Percentiles rank a stretch among this genome's conserved stretches.
Evolutionary conservation across 2,329 filamentous ascomycete species (phyloP).

Genomic region (Cladosporium cucumerinum): DNA sequence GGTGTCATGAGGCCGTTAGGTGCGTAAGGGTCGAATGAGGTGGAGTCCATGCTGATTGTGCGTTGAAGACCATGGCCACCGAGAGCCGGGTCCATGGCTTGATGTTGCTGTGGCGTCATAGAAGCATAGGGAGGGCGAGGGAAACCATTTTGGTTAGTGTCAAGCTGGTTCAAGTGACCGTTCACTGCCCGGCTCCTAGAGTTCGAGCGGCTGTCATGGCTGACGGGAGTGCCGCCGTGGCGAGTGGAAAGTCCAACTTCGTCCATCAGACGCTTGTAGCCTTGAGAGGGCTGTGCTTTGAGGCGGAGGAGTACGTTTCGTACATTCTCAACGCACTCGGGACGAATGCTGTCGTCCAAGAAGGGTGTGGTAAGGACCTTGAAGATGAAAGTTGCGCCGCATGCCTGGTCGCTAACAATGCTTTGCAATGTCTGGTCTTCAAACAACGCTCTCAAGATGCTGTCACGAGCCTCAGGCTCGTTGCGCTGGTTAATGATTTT

Average conservation of each 20-base stretch:
- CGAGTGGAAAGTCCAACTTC: conserved; percentile 81
- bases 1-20: conserved; percentile 35
- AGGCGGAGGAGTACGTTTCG: conserved; percentile 83
- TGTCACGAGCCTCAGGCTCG: conserved; percentile 86
- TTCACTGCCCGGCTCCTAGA: conserved; percentile 34
- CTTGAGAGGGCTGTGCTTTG: conserved; percentile 90
- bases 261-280: conserved; percentile 98
- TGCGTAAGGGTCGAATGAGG: conserved; percentile 46
- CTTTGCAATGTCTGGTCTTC: conserved; percentile 84
- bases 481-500: conserved; percentile 99
- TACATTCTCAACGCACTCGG: conserved; percentile 86
- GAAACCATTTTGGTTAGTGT: conserved; percentile 32
- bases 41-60: conserved; percentile 49
- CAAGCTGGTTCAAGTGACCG: conserved; percentile 33
- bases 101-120: conserved; percentile 29
- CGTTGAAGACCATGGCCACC: conserved; percentile 41
- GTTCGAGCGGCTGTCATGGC: conserved; percentile 35
- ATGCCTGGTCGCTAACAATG: conserved; percentile 86
- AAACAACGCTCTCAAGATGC: conserved; percentile 85
- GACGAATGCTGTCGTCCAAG: conserved; percentile 86
- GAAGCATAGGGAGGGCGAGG: conserved; percentile 38
- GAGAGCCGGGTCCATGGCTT: conserved; percentile 35
- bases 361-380: conserved; percentile 97
- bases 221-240: conserved; percentile 38
- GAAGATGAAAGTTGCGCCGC: conserved; percentile 93